These are phyloP conservation scores for Colletotrichum tofieldiae DNA, from an alignment of 2,329 filamentous ascomycete species.

Conservation along the genomic window DNA sequence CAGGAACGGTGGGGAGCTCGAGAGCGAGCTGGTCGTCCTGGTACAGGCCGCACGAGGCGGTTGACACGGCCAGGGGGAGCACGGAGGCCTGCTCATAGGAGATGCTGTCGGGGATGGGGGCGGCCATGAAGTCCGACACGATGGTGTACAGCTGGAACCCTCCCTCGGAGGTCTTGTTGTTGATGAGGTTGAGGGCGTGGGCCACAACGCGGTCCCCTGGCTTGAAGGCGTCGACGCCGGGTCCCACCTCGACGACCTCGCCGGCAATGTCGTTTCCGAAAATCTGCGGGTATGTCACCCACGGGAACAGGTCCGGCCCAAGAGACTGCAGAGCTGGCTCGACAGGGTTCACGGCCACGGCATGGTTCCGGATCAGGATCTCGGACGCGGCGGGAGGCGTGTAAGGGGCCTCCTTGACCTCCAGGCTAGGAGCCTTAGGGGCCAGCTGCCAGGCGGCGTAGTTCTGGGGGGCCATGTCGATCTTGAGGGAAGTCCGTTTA, in stretches of 20 bases:
- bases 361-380: constrained; percentile 44
- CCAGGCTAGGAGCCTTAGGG: constrained; percentile 10
- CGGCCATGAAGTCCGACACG: constrained; percentile 46
- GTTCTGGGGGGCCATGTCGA: constrained; percentile 23
- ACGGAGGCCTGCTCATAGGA: constrained; percentile 46
- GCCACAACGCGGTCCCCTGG: constrained; percentile 46
- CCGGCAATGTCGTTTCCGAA: constrained; percentile 46
- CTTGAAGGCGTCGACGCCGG: constrained; percentile 44
- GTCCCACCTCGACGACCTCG: constrained; percentile 45
- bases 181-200: constrained; percentile 16
- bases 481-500: neutral
- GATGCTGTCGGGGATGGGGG: constrained; percentile 48
- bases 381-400: constrained; percentile 39
- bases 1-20: constrained; percentile 47
- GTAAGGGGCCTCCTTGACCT: constrained; percentile 30
- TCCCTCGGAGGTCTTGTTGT: constrained; percentile 20
- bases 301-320: constrained; percentile 45
- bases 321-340: constrained; percentile 48
- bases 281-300: constrained; percentile 38
- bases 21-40: constrained; percentile 44
- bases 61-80: constrained; percentile 48
- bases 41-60: constrained; percentile 48
- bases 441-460: constrained; percentile 29
- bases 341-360: constrained; percentile 49
- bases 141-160: constrained; percentile 31